Conservation (phyloP, 345 rosid genomes). For the Eucalyptus sp. region DNA sequence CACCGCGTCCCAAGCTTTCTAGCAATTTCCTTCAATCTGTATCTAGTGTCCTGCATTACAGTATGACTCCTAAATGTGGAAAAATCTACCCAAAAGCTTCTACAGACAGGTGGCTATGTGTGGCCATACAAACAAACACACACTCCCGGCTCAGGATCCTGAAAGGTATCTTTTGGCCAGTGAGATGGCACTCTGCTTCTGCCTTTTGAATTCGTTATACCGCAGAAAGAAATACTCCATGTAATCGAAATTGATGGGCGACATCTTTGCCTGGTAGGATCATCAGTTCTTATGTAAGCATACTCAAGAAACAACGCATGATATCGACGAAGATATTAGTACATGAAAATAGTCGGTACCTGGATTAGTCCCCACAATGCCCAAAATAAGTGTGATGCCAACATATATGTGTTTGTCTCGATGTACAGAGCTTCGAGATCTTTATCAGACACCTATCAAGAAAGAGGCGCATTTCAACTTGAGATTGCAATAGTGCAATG, state of each 20-base stretch:
- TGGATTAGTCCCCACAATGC: conserved; percentile 94
- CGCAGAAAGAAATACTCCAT: conserved; percentile 75
- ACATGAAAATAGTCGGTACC: conserved; percentile 19
- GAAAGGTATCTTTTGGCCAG: conserved; percentile 46
- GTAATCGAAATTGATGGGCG: conserved; percentile 84
- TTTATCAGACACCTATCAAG: conserved; percentile 34
- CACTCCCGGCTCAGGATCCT: not conserved
- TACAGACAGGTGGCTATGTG: not conserved
- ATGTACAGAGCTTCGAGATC: conserved; percentile 56
- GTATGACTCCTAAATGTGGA: not conserved
- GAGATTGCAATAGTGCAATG: not conserved
- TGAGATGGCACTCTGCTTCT: conserved; percentile 40
- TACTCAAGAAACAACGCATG: not conserved
- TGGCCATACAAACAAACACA: not conserved
- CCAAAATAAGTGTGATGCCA: conserved; percentile 86
- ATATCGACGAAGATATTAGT: not conserved
- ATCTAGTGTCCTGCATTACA: not conserved
- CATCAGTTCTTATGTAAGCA: not conserved
- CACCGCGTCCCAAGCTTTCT: not conserved
- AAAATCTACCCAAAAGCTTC: not conserved
- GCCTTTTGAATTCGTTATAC: conserved; percentile 75
- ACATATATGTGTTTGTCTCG: conserved; percentile 61
- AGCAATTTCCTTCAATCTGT: not conserved
- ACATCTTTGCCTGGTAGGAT: conserved; percentile 73
- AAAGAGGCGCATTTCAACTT: not conserved